These are phyloP conservation scores for Solanum arcanum DNA, from an alignment of 257 asterid genomes.

Conservation along the genomic window DNA sequence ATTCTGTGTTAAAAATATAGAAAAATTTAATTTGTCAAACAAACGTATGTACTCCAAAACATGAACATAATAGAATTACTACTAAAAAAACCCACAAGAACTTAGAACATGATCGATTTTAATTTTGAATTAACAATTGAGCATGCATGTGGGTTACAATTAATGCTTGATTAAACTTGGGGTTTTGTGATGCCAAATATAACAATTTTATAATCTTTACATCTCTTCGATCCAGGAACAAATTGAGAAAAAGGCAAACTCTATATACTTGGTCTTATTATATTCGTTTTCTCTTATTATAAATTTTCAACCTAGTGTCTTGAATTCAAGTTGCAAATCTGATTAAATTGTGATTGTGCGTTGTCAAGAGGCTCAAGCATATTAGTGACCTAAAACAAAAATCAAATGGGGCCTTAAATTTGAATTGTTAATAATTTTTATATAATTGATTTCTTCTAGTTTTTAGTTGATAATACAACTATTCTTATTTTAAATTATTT, in stretches of 20 bases:
- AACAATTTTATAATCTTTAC: background rate
- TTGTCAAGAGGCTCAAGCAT: too few relatives aligned
- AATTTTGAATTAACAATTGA: background rate
- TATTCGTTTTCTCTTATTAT: background rate
- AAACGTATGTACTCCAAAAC: background rate
- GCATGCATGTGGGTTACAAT: background rate
- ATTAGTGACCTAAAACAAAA: too few relatives aligned
- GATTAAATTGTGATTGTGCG: too few relatives aligned
- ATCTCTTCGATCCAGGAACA: background rate
- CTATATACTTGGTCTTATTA: background rate
- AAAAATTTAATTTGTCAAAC: background rate
- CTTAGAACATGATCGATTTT: background rate
- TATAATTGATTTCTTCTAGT: too few relatives aligned
- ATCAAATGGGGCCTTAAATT: too few relatives aligned
- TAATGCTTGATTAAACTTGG: background rate
- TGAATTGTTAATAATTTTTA: too few relatives aligned
- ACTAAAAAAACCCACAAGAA: background rate
- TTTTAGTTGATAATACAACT: too few relatives aligned
- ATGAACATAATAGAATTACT: background rate
- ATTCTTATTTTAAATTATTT: too few relatives aligned
- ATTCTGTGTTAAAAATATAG: too few relatives aligned
- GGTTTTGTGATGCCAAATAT: background rate
- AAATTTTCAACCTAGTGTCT: too few relatives aligned
- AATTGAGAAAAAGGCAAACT: background rate
- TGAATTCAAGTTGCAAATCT: background rate